phyloP scores from a whole-genome alignment of 768 basidiomycete genomes.

The Neoboletus magnificus region DNA sequence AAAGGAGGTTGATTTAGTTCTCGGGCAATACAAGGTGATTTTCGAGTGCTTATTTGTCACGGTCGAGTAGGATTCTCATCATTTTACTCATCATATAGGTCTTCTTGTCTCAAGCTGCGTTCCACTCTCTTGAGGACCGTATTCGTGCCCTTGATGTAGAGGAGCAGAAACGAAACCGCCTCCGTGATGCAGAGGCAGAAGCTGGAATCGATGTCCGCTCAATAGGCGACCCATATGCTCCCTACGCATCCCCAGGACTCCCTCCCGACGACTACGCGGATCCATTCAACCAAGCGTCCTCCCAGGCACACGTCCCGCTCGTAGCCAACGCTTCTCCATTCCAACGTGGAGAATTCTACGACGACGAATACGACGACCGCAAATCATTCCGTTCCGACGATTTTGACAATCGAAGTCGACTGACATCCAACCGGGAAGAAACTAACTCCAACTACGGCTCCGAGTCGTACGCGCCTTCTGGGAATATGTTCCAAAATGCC shows the following conservation, averaged over 20 bases:
- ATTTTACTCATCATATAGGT: slow-evolving; percentile 49
- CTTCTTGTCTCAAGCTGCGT: slow-evolving; percentile 81
- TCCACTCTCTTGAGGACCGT: slow-evolving; percentile 86
- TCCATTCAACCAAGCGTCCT: slow-evolving; percentile 45
- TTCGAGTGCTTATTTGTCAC: background rate
- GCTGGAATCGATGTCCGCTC: slow-evolving; percentile 60
- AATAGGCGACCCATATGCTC: slow-evolving; percentile 69
- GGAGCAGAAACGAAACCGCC: slow-evolving; percentile 77
- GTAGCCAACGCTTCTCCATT: slow-evolving; percentile 81
- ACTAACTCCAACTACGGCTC: slow-evolving; percentile 80
- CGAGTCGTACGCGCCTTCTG: slow-evolving; percentile 89
- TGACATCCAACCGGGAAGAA: slow-evolving; percentile 77
- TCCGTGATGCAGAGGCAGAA: slow-evolving; percentile 73
- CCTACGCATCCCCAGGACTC: slow-evolving; percentile 55
- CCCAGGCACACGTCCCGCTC: slow-evolving; percentile 76
- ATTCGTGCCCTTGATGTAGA: slow-evolving; percentile 81
- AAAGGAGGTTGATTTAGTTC: slow-evolving; percentile 67
- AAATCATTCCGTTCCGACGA: slow-evolving; percentile 75
- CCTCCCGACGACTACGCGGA: slow-evolving; percentile 50
- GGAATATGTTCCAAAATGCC: slow-evolving; percentile 91
- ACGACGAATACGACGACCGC: slow-evolving; percentile 76
- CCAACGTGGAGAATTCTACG: slow-evolving; percentile 71
- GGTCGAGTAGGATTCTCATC: slow-evolving; percentile 1
- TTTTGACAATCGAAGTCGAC: slow-evolving; percentile 73
- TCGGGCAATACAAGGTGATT: slow-evolving; percentile 81